Evolutionary conservation across 2,329 filamentous ascomycete genomes (phyloP).

Genomic region (Neopestalotiopsis clavispora): DNA sequence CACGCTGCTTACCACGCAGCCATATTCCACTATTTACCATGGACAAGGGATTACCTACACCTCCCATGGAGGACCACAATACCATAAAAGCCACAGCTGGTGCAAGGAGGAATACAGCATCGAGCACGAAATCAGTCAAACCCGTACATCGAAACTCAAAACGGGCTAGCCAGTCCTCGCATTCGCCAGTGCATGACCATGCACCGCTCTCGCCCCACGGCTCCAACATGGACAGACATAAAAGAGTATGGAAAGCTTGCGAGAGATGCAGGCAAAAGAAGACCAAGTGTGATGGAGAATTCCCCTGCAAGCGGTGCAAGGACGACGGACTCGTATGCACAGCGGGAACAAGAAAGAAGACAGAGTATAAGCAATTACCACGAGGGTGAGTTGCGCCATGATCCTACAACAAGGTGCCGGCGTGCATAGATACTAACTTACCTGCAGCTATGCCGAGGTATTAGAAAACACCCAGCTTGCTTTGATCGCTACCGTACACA

Average conservation of each 20-base stretch:
- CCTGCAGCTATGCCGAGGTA: constrained; percentile 64
- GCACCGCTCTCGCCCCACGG: constrained; percentile 43
- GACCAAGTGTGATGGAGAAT: constrained; percentile 72
- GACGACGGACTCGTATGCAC: constrained; percentile 69
- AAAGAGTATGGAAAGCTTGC: constrained; percentile 71
- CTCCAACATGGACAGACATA: constrained; percentile 57
- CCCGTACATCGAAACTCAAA: constrained; percentile 56
- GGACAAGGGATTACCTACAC: constrained; percentile 57
- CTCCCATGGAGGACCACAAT: constrained; percentile 47
- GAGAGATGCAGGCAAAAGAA: constrained; percentile 73
- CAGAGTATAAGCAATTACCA: constrained; percentile 70
- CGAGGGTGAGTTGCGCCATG: constrained; percentile 52
- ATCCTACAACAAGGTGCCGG: not conserved
- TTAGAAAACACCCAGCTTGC: constrained; percentile 69
- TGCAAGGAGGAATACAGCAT: constrained; percentile 34
- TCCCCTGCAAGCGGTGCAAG: constrained; percentile 70
- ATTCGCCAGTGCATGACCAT: constrained; percentile 42
- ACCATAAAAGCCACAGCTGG: constrained; percentile 29
- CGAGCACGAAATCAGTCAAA: constrained; percentile 53
- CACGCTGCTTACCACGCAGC: not conserved
- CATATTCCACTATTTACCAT: constrained; percentile 40
- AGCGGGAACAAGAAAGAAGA: constrained; percentile 68
- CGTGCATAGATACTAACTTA: constrained; percentile 20
- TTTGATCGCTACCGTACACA: constrained; percentile 68
- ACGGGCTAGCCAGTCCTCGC: constrained; percentile 46